phyloP scores from a whole-genome alignment of 805 yeast genomes.

The Diddensiella santjacobensis region DNA sequence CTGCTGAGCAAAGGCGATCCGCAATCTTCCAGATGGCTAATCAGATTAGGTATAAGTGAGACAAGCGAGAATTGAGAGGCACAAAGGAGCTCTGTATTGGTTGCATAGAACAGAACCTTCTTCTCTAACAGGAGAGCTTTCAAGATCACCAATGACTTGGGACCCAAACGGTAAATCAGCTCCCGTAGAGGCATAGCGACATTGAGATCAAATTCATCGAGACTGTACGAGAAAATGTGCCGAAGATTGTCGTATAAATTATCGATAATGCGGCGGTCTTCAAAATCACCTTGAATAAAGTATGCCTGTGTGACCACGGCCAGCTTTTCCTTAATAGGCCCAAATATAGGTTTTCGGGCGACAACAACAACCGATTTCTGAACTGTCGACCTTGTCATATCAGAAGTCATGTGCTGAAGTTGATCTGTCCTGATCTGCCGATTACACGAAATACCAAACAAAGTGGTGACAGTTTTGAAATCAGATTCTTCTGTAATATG shows the following conservation, averaged over 20 bases:
- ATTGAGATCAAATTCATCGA: constrained; percentile 57
- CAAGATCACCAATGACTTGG: constrained; percentile 59
- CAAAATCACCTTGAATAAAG: constrained; percentile 75
- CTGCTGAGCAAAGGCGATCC: constrained; percentile 72
- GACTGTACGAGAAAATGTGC: constrained; percentile 32
- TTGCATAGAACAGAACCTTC: constrained; percentile 70
- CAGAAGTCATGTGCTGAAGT: constrained; percentile 52
- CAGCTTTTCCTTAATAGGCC: constrained; percentile 81
- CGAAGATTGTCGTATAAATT: constrained; percentile 61
- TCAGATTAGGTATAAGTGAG: constrained; percentile 75
- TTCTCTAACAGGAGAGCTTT: constrained; percentile 77
- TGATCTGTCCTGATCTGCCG: constrained; percentile 70
- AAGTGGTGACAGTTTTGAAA: constrained; percentile 50
- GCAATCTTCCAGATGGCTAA: constrained; percentile 66
- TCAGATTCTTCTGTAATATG: constrained; percentile 40
- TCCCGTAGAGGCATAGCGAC: constrained; percentile 72
- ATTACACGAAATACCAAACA: constrained; percentile 94
- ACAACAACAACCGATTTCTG: constrained; percentile 89
- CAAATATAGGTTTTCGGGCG: constrained; percentile 79
- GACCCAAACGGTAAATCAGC: constrained; percentile 54
- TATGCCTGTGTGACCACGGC: constrained; percentile 84
- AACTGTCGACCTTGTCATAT: constrained; percentile 78
- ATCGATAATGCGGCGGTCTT: constrained; percentile 63
- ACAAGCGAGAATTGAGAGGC: constrained; percentile 79
- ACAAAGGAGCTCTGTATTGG: constrained; percentile 75